These are phyloP conservation scores for Madurella fahalii DNA, from an alignment of 2,329 filamentous ascomycete genomes.

Conservation along the genomic window DNA sequence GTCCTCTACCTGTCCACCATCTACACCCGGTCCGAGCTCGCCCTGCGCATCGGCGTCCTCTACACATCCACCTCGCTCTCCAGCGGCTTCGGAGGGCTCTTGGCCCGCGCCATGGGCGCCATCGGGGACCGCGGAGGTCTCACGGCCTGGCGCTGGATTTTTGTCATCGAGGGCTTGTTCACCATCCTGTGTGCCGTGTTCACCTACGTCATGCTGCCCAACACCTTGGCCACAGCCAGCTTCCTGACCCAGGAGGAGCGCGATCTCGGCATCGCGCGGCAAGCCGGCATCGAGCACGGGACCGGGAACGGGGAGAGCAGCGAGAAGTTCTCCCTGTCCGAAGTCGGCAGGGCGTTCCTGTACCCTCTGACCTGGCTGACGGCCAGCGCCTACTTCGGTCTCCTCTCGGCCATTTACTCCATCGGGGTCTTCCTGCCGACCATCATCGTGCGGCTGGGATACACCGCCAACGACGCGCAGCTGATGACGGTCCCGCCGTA, in stretches of 20 bases:
- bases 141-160: slow-evolving; percentile 68
- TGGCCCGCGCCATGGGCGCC: slow-evolving; percentile 11
- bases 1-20: slow-evolving; percentile 62
- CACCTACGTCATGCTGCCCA: slow-evolving; percentile 59
- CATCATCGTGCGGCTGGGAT: slow-evolving; percentile 52
- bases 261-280: slow-evolving; percentile 44
- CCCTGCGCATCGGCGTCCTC: slow-evolving; percentile 62
- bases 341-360: slow-evolving; percentile 61
- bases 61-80: slow-evolving; percentile 19
- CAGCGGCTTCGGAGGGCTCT: slow-evolving; percentile 17
- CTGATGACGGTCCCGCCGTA: slow-evolving; percentile 64
- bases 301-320: slow-evolving; percentile 60
- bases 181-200: slow-evolving; percentile 51
- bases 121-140: slow-evolving; percentile 41
- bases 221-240: slow-evolving; percentile 51
- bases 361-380: slow-evolving; percentile 27
- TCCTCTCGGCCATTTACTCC: slow-evolving; percentile 52
- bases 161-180: slow-evolving; percentile 46
- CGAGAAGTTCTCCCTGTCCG: slow-evolving; percentile 57
- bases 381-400: slow-evolving; percentile 41
- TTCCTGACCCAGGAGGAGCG: slow-evolving; percentile 46
- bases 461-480: slow-evolving; percentile 52
- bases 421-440: slow-evolving; percentile 59
- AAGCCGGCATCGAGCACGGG: slow-evolving; percentile 47
- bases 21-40: slow-evolving; percentile 57